phyloP scores from a whole-genome alignment of 2,329 filamentous ascomycete species.

The Xylaria sp. region DNA sequence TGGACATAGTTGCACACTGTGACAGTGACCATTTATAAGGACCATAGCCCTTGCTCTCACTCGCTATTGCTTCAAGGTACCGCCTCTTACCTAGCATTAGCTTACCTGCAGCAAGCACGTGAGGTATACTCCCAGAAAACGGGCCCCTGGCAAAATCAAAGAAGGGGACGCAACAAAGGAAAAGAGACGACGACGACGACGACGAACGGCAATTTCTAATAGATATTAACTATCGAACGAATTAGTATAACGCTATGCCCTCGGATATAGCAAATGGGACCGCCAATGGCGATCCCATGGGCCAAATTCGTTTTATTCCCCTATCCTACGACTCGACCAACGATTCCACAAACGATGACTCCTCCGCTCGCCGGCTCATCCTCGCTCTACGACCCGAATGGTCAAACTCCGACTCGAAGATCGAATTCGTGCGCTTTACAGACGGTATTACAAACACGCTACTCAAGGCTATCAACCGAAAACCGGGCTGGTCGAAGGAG shows the following conservation, averaged over 20 bases:
- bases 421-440: constrained; percentile 90
- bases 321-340: constrained; percentile 79
- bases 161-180: not conserved
- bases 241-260: constrained; percentile 31
- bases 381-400: constrained; percentile 83
- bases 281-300: constrained; percentile 41
- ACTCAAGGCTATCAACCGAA: constrained; percentile 75
- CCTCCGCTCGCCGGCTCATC: constrained; percentile 80
- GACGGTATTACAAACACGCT: constrained; percentile 98
- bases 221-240: not conserved
- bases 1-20: not conserved
- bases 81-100: not conserved
- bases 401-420: constrained; percentile 71
- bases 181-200: not conserved
- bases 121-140: not conserved
- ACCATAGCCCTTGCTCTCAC: no score
- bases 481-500: constrained; percentile 64
- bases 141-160: not conserved
- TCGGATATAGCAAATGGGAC: constrained; percentile 29
- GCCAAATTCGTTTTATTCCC: constrained; percentile 68
- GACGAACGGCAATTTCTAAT: not conserved
- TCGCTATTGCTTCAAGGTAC: not conserved
- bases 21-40: not conserved
- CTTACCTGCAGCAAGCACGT: not conserved
- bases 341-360: constrained; percentile 74